A percentile compares a stretch with the other conserved stretches of the same genome.
phyloP scores from a whole-genome alignment of 352 stramenopile species.

The Pythium aquatile region DNA sequence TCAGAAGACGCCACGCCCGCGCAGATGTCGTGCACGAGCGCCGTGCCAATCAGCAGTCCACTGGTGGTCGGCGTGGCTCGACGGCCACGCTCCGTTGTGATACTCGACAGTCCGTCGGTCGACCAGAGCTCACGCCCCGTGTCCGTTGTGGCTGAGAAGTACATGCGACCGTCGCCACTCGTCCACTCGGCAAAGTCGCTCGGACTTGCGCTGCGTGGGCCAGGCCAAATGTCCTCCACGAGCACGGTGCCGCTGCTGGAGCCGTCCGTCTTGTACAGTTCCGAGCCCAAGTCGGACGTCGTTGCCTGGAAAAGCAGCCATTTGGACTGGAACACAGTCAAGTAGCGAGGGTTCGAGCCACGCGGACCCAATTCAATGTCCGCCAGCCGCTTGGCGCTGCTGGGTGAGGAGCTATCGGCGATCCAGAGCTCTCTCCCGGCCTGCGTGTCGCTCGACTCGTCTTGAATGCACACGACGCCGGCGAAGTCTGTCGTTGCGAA shows the following conservation, averaged over 20 bases:
- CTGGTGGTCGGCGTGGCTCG: conserved; percentile 4
- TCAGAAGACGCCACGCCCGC: conserved; percentile 35
- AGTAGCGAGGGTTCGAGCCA: conserved; percentile 40
- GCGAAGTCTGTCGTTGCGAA: conserved; percentile 52
- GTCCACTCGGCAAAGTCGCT: conserved; percentile 43
- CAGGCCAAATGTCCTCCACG: conserved; percentile 52
- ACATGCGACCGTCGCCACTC: conserved; percentile 36
- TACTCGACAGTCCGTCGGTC: conserved; percentile 43
- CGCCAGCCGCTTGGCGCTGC: conserved; percentile 39
- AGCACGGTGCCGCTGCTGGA: conserved; percentile 38
- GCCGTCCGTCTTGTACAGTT: conserved; percentile 69
- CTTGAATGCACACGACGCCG: conserved; percentile 68
- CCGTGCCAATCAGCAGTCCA: conserved; percentile 30
- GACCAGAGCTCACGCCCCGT: conserved; percentile 69
- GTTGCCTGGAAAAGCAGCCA: conserved; percentile 57
- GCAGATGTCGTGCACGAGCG: conserved; percentile 55
- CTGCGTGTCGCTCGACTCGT: conserved; percentile 3
- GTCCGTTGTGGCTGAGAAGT: conserved; percentile 52
- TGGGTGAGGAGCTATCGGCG: conserved; percentile 34
- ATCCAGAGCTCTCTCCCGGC: conserved; percentile 63
- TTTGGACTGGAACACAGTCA: conserved; percentile 39
- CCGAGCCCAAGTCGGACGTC: conserved; percentile 35
- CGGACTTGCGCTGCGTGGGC: conserved; percentile 46
- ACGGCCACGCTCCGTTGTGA: conserved; percentile 21
- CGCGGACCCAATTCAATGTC: conserved; percentile 39